phyloP scores from a whole-genome alignment of 768 basidiomycete species.

The Rhizopogon rudus region DNA sequence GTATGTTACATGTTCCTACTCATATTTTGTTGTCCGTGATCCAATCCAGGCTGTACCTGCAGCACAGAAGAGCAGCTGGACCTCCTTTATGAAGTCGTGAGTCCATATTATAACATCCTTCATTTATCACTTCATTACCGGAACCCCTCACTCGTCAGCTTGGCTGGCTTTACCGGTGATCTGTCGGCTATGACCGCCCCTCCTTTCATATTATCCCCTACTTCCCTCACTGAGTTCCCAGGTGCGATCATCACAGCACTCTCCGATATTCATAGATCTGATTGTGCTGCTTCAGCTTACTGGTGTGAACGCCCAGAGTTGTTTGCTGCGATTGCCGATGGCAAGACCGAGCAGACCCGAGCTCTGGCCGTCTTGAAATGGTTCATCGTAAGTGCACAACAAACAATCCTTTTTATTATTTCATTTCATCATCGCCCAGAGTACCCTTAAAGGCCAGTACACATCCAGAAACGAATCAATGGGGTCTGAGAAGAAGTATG shows the following conservation, averaged over 20 bases:
- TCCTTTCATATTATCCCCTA: conserved; percentile 88
- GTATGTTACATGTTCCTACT: conserved; percentile 26
- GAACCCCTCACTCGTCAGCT: conserved; percentile 33
- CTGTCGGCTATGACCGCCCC: conserved; percentile 81
- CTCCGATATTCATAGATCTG: not conserved
- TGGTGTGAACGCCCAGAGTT: conserved; percentile 95
- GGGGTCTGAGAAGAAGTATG: conserved; percentile 97
- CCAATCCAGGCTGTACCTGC: conserved; percentile 62
- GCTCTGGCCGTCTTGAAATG: conserved; percentile 82
- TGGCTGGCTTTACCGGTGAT: conserved; percentile 86
- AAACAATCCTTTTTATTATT: not conserved
- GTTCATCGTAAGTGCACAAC: conserved; percentile 71
- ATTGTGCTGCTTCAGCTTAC: conserved; percentile 55
- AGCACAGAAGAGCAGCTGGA: conserved; percentile 84
- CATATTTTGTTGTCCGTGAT: conserved; percentile 14
- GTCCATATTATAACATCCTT: conserved; percentile 21
- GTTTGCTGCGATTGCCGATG: conserved; percentile 84
- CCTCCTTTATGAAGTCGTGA: conserved; percentile 86
- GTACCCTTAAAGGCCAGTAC: conserved; percentile 93
- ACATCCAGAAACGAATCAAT: conserved; percentile 92
- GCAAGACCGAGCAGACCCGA: conserved; percentile 66
- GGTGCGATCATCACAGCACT: conserved; percentile 39
- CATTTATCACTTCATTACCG: not conserved
- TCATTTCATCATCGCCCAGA: conserved; percentile 32
- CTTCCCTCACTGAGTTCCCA: conserved; percentile 89